These are phyloP conservation scores for Microbotryum silenes-acaulis DNA, from an alignment of 1,284 basidiomycete species.

Conservation along the genomic window DNA sequence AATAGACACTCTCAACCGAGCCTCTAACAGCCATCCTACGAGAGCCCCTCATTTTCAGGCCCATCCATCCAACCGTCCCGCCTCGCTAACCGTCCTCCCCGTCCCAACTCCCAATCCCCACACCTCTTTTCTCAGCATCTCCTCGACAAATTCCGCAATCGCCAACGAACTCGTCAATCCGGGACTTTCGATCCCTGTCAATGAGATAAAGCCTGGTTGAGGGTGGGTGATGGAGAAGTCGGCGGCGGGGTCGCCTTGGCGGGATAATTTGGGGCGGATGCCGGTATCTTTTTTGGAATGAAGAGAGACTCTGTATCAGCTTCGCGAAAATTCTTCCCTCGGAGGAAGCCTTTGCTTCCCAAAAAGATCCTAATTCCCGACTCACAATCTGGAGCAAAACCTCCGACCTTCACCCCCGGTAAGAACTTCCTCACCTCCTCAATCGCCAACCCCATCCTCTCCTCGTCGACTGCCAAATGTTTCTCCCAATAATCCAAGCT, in stretches of 20 bases:
- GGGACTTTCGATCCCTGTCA: slow-evolving; percentile 52
- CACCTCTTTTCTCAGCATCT: slow-evolving; percentile 42
- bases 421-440: slow-evolving; percentile 54
- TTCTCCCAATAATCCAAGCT: slow-evolving; percentile 66
- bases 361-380: neutral
- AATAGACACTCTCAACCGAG: too few species aligned
- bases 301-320: too few species aligned
- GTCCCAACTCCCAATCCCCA: slow-evolving; percentile 52
- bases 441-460: slow-evolving; percentile 60
- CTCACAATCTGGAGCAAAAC: slow-evolving; percentile 66
- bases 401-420: slow-evolving; percentile 57
- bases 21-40: neutral
- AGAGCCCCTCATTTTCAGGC: slow-evolving; percentile 5
- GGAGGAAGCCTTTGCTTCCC: too few species aligned
- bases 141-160: slow-evolving; percentile 46
- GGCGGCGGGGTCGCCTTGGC: slow-evolving; percentile 65
- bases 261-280: slow-evolving; percentile 78
- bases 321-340: too few species aligned
- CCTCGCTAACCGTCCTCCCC: slow-evolving; percentile 36
- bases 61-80: slow-evolving; percentile 31
- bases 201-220: slow-evolving; percentile 55
- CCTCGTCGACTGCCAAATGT: slow-evolving; percentile 51
- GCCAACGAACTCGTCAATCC: slow-evolving; percentile 49
- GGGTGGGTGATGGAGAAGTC: slow-evolving; percentile 58
- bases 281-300: slow-evolving; percentile 53